These are phyloP conservation scores for Aspergillus udagawae DNA, from an alignment of 2,329 filamentous ascomycete species.

Conservation along the genomic window DNA sequence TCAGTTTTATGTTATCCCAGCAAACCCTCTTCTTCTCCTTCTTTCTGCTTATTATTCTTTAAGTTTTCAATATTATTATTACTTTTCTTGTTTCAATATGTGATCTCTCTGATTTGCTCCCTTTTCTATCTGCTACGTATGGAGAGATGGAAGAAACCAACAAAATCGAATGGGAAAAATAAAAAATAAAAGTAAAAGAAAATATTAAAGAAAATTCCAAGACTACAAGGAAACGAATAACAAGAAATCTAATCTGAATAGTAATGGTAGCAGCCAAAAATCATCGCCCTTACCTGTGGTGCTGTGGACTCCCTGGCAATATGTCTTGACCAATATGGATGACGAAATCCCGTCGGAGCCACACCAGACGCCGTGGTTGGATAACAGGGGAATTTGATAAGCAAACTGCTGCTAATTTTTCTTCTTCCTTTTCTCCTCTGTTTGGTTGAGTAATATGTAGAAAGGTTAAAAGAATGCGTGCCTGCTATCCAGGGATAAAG, in stretches of 20 bases:
- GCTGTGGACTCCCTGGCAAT: constrained; percentile 17
- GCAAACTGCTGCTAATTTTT: background rate
- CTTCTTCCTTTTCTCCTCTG: background rate
- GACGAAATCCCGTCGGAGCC: constrained; percentile 6
- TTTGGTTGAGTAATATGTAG: background rate
- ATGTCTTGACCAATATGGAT: constrained; percentile 19
- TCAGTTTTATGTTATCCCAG: background rate
- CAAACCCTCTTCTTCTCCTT: constrained; percentile 1
- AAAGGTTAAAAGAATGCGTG: background rate
- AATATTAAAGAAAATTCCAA: background rate
- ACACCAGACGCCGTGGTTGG: constrained; percentile 6
- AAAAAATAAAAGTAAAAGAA: constrained; percentile 2
- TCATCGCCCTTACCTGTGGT: constrained; percentile 16
- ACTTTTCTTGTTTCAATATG: constrained; percentile 3
- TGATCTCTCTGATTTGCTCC: background rate
- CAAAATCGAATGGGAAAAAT: background rate
- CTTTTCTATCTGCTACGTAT: background rate
- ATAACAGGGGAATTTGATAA: constrained; percentile 8
- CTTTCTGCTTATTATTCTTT: constrained; percentile 1
- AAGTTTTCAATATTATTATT: background rate
- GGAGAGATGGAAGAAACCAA: background rate
- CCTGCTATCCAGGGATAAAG: background rate
- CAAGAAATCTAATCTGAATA: constrained; percentile 2
- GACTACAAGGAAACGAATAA: constrained; percentile 4
- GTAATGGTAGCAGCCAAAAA: constrained; percentile 4